Evolutionary conservation across 768 basidiomycete genomes (phyloP).

Genomic region (Pleurotus sapidus): DNA sequence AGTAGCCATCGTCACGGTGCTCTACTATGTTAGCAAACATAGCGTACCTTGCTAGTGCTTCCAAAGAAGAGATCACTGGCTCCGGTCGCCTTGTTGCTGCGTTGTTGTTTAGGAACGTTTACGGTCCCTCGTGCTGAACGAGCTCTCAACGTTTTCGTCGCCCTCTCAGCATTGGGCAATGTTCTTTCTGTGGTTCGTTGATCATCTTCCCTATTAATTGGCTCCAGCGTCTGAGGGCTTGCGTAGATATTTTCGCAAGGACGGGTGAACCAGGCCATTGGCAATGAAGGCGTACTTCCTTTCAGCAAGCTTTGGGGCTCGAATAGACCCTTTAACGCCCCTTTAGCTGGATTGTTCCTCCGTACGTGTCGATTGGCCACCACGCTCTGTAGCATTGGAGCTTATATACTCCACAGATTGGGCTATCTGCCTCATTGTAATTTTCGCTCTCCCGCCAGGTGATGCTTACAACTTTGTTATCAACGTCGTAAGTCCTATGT

Average conservation of each 20-base stretch:
- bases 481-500: constrained; percentile 42
- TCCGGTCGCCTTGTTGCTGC: constrained; percentile 64
- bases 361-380: constrained; percentile 33
- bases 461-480: constrained; percentile 67
- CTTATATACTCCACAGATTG: constrained; percentile 23
- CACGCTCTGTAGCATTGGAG: background rate
- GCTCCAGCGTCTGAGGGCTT: background rate
- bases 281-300: constrained; percentile 60
- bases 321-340: constrained; percentile 60
- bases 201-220: constrained; percentile 15
- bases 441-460: constrained; percentile 50
- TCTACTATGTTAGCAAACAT: constrained; percentile 64
- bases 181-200: constrained; percentile 43
- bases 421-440: constrained; percentile 31
- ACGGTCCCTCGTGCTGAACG: constrained; percentile 51
- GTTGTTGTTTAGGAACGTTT: constrained; percentile 65
- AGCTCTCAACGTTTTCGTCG: constrained; percentile 34
- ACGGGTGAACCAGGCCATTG: constrained; percentile 60
- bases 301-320: constrained; percentile 59
- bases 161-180: constrained; percentile 58
- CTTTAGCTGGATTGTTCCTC: constrained; percentile 51
- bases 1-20: constrained; percentile 45
- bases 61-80: constrained; percentile 57
- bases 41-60: constrained; percentile 67
- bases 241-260: constrained; percentile 25